Base-by-base conservation (phyloP, 208 protist species). In the Histomonas meleagridis region DNA sequence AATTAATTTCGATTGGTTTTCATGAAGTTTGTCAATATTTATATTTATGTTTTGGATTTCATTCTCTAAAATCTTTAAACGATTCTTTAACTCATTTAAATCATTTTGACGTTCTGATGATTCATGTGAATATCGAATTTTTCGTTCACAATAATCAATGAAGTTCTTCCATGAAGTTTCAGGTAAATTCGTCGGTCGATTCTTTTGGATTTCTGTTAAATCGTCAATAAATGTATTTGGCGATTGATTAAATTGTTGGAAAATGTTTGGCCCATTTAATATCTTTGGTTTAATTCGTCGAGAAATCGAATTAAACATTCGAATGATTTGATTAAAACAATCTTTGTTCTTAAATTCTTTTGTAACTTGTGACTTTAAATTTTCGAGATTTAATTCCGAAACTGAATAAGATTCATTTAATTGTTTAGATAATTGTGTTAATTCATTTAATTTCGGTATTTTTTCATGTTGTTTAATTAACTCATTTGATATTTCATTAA, bases 341-440 rank as follows among this genome's bases (percentile, higher is more conserved):
- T 86, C 76, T n/a, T 48, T 43, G 38, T 43, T 48, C 26, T 86
- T 86, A 46, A 86, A 86, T 43, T 86, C 76, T 38, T 86, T 86
- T 10, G 51, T 14, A n/a, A 86, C 46, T 49, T 86, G 76, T 21
- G 43, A 14, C 16, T 86, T 43, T 21, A 86, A 14, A 38, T 43
- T 51, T 16, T 86, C 46, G 3, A 86, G 26, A 46, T 55, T 86
- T 86, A 55, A 16, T 5, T 86, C 76, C 5, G 76, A 12, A 38
- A 46, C 23, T 86, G 16, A 1, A 38, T 40, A 40, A 32, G 26
- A 5, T 38, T 86, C 46, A 57, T 40, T 46, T 38, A 46, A 5
- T 86, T 12, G 4, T 14, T 51, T 3, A 12, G 76, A 43, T 38
- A 32, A 12, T 10, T 86, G 23, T 48, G 40, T 26, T 32, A 86